phyloP scores from a whole-genome alignment of 805 yeast genomes.

The Scheffersomyces stipitis region DNA sequence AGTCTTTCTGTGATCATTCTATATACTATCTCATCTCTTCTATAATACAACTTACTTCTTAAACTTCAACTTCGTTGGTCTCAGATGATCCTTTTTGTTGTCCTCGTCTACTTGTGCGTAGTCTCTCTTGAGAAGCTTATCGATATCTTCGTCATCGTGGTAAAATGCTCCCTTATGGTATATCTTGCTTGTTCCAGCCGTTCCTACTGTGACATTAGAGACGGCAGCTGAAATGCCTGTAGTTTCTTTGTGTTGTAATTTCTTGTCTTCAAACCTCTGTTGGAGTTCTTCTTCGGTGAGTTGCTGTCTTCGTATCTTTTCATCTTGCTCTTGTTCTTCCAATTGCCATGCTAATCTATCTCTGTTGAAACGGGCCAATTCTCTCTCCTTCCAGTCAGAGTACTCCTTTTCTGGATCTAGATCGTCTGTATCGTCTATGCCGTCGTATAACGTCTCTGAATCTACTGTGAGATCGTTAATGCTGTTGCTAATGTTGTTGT shows the following conservation, averaged over 20 bases:
- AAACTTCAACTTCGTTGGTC: slow-evolving; percentile 23
- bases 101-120: slow-evolving; percentile 24
- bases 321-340: slow-evolving; percentile 33
- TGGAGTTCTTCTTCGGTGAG: slow-evolving; percentile 22
- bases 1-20: too few species aligned
- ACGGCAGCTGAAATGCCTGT: too few species aligned
- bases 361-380: slow-evolving; percentile 34
- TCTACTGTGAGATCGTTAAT: too few species aligned
- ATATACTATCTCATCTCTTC: too few species aligned
- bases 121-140: slow-evolving; percentile 28
- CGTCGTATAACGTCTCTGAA: too few species aligned
- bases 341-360: slow-evolving; percentile 32
- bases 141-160: slow-evolving; percentile 23
- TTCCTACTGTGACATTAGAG: too few species aligned
- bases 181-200: slow-evolving; percentile 13
- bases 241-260: slow-evolving; percentile 3
- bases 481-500: too few species aligned
- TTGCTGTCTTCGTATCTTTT: slow-evolving; percentile 22
- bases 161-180: slow-evolving; percentile 34
- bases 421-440: slow-evolving; percentile 59
- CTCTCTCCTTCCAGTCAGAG: slow-evolving; percentile 40
- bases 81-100: slow-evolving; percentile 23
- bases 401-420: slow-evolving; percentile 50
- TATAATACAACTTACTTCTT: neutral
- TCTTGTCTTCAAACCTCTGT: slow-evolving; percentile 9